These are phyloP conservation scores for Neofusicoccum umdonicola DNA, from an alignment of 2,329 filamentous ascomycete species.

Conservation along the genomic window DNA sequence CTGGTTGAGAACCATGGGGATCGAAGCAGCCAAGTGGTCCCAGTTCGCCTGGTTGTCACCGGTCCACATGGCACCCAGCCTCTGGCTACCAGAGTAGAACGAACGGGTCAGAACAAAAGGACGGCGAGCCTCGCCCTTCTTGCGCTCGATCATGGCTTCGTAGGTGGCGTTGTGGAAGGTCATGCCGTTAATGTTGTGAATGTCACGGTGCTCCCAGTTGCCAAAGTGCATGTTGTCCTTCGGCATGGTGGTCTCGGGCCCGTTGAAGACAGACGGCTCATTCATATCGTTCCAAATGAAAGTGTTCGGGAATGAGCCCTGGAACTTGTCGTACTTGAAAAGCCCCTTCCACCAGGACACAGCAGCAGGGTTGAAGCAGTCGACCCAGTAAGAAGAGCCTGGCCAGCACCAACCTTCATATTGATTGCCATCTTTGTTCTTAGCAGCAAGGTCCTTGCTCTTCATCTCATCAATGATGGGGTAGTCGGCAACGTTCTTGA, in stretches of 20 bases:
- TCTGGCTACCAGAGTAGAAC: conserved; percentile 88
- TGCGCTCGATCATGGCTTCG: conserved; percentile 76
- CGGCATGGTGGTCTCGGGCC: conserved; percentile 96
- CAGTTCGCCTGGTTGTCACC: conserved; percentile 95
- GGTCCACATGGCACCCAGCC: conserved; percentile 95
- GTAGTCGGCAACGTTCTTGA: conserved; percentile 87
- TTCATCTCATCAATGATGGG: conserved; percentile 75
- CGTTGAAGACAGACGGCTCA: conserved; percentile 97
- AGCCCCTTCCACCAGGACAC: conserved; percentile 87
- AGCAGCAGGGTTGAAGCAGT: conserved; percentile 91
- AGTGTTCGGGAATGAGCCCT: conserved; percentile 79
- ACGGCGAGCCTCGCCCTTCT: conserved; percentile 78
- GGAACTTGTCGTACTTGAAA: conserved; percentile 86
- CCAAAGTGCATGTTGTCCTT: conserved; percentile 94
- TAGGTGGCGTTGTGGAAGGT: conserved; percentile 95
- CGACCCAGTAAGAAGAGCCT: conserved; percentile 92
- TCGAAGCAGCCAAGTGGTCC: conserved; percentile 82
- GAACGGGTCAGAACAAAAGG: conserved; percentile 92
- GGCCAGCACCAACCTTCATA: conserved; percentile 99
- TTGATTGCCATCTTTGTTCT: conserved; percentile 83
- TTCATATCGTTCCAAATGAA: conserved; percentile 99
- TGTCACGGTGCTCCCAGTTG: conserved; percentile 92
- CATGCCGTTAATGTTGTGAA: conserved; percentile 94
- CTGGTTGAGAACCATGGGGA: conserved; percentile 92
- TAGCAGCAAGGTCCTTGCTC: conserved; percentile 76